Base-by-base conservation (phyloP, 2,329 filamentous ascomycete genomes). In the Neonectria faginata region DNA sequence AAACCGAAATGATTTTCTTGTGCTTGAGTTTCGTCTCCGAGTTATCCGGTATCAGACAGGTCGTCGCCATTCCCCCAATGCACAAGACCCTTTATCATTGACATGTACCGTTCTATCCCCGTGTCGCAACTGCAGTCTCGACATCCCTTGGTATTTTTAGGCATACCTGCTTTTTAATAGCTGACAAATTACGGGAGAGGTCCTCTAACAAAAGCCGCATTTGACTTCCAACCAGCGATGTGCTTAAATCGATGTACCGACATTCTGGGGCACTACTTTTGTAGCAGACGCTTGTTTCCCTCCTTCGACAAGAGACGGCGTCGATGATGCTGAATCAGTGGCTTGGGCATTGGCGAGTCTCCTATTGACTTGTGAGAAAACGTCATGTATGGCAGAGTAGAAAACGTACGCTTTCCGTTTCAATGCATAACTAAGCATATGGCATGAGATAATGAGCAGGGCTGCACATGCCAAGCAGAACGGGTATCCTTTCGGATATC, bases 401-500 rank as follows among this genome's bases (percentile, higher is more conserved):
- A 31, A 3, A 14, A 56, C 68, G 61, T 64, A 75, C 73, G 70
- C 71, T 25, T 67, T 65, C 1, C 68, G 65, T 10, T 72, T 73
- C 2, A 74, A 27, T 16, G 70, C 68, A 3, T 68, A 14, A 4
- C 70, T 61, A 12, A 76, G 55, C 9, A 69, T 62, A 54, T 76
- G 75, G 0, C 74, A 70, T 5, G 70, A 54, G 20, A 70, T 64
- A 3, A 78, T 74, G 5, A 78, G 58, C 0, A 66, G 29, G 2
- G 82, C 77, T 0, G 79, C 76, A 64, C 78, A 70, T 1, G 74
- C 76, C 2, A 82, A 52, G 2, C 74, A 70, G 54, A 80, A 81
- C 0, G 77, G 71, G 42, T 79, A 83, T 1, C 82, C 82, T 60
- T 83, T 84, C 0, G 76, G 75, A 54, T 78, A 84, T 2, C 77